Conservation (phyloP, 805 yeast species). For the Kazachstania taianensis region DNA sequence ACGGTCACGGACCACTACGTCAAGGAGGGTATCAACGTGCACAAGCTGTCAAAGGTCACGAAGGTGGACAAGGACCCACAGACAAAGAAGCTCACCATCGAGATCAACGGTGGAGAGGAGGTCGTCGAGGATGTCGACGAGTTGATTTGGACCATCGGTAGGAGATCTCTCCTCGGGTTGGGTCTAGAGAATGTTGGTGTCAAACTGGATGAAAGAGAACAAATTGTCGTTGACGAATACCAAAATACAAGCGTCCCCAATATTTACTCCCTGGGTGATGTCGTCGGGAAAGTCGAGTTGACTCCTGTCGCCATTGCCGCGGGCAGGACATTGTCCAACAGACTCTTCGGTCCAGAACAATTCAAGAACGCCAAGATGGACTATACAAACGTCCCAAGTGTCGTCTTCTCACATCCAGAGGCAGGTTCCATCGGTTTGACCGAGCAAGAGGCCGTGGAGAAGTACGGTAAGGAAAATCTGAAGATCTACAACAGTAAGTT, state of each 20-base stretch:
- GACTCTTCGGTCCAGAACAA: constrained; percentile 74
- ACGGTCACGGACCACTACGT: constrained; percentile 74
- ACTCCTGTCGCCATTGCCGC: constrained; percentile 99
- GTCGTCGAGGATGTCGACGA: constrained; percentile 65
- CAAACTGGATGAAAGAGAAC: constrained; percentile 46
- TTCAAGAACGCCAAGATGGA: constrained; percentile 74
- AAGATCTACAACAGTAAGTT: constrained; percentile 77
- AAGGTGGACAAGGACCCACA: constrained; percentile 38
- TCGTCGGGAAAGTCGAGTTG: constrained; percentile 82
- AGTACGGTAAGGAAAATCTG: constrained; percentile 71
- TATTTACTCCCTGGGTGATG: constrained; percentile 87
- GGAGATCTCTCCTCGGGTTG: constrained; percentile 64
- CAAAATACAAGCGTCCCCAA: constrained; percentile 68
- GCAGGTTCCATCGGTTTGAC: constrained; percentile 88
- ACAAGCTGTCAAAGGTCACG: constrained; percentile 49
- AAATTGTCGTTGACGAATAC: constrained; percentile 74
- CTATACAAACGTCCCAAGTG: constrained; percentile 82
- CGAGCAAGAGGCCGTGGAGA: constrained; percentile 63
- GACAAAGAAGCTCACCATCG: constrained; percentile 41
- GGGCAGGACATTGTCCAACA: constrained; percentile 86
- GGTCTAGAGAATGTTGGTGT: constrained; percentile 73
- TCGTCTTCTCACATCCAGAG: constrained; percentile 96
- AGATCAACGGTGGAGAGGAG: constrained; percentile 32
- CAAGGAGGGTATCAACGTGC: constrained; percentile 71
- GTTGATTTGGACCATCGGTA: constrained; percentile 90